Evolutionary conservation across 345 rosid genomes (phyloP), one percentile per base, ranked within the genome.

Genomic region (Eucalyptus marginata): DNA sequence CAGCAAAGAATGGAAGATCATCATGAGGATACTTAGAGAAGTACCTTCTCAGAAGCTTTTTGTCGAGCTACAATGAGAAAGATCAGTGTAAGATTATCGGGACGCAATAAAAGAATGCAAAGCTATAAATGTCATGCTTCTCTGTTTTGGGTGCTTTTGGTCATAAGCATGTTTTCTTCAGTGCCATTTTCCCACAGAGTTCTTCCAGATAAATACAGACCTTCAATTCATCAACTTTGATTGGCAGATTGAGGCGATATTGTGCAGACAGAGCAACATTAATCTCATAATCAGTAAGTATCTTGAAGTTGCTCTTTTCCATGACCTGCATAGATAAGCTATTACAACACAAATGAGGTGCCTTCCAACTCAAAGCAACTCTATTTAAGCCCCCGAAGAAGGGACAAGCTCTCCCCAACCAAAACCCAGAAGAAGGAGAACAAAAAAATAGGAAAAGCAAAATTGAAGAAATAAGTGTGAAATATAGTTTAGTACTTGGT

Each of bases 261-360:
- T 96, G 97, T 79, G 93, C 96, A 44, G 96, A 92, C 79, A 90
- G 93, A 27, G 99, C 98, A 88, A 96, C 90, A 52, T 93, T 94
- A 88, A 96, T 92, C 91, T 96, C 98, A 15, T 93, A 95, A 64
- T 94, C 92, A 10, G 95, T 93, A 66, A 91, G 88, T 59, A 96
- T 92, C 92, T 93, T 95, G 91, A 96, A 96, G 90, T 96, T 96
- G 91, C 99, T 95, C 91, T 95, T 94, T 18, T 95, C 94, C 98
- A 95, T 94, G 58, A 96, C 94, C 98, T 96, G 92, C 20, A 46
- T 8, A 89, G 49, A n/a, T 85, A 36, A 13, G 36, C 22, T 22
- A 89, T 46, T 20, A 50, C 56, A 20, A 59, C n/a, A 59, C 62
- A 18, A 25, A 85, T 27, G 46, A 58, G 66, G 49, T 22, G 44